Percentiles rank a stretch among this genome's conserved stretches.
Conservation (phyloP, 441 rosid genomes). For the Corymbia calophylla region DNA sequence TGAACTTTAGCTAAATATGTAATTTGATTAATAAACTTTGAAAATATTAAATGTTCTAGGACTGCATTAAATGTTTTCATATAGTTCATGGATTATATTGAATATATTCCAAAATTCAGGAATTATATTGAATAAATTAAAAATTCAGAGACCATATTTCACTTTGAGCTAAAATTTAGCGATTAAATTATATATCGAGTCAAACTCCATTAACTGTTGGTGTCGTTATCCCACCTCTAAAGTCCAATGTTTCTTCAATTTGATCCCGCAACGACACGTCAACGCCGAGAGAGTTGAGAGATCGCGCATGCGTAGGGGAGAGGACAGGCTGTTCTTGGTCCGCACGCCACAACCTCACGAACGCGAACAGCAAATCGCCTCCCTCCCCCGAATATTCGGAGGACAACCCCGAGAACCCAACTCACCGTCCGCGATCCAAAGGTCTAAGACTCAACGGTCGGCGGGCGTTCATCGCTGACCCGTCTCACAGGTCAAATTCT, state of each 20-base stretch:
- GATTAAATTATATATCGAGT: too few relatives aligned
- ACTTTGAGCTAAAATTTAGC: too few relatives aligned
- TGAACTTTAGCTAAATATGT: too few relatives aligned
- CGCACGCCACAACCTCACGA: not conserved
- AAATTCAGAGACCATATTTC: too few relatives aligned
- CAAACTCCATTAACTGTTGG: too few relatives aligned
- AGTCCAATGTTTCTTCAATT: not conserved
- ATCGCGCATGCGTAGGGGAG: not conserved
- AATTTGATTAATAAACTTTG: too few relatives aligned
- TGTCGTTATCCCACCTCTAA: not conserved
- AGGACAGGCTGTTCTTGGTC: not conserved
- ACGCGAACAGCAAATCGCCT: not conserved
- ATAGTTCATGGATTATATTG: too few relatives aligned
- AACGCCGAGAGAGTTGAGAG: not conserved
- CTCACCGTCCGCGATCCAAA: not conserved
- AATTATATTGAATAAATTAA: too few relatives aligned
- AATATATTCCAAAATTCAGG: too few relatives aligned
- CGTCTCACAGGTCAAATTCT: not conserved
- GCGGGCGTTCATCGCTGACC: not conserved
- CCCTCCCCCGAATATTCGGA: not conserved
- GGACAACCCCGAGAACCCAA: not conserved
- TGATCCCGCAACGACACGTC: accelerated
- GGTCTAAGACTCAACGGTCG: not conserved
- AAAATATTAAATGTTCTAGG: too few relatives aligned
- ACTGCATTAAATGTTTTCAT: too few relatives aligned